Base-by-base conservation (phyloP, 257 asterid species). In the Fraxinus pennsylvanica region DNA sequence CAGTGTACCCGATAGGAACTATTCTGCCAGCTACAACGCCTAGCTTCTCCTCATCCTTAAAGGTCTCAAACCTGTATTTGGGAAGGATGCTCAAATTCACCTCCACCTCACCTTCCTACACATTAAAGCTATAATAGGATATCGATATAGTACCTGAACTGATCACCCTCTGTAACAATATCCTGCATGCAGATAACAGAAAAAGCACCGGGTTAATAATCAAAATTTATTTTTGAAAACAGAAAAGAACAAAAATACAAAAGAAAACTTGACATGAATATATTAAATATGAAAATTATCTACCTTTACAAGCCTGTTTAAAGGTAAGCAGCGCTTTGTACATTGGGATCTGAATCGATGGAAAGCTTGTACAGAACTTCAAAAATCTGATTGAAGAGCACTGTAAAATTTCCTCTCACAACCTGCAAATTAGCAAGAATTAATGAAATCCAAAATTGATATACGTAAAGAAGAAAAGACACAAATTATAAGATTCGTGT, bases 251-350 rank as follows among this genome's bases (percentile, higher is more conserved):
- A 73, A 57, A 66, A 47, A 43, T 19, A 39, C 9, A 27, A 76
- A 30, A 43, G 10, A 21, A 30, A 27, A 39, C 76, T 33, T 22
- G 76, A 68, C 50, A 43, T 10, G 50, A 43, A 43, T 43, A 10
- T 43, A 12, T 17, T 10, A 4, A 12, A 43, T 43, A 29, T 54
- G 9, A 38, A 68, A 72, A 47, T 68, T 12, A 5, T 25, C 74
- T 73, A 92, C 99, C 96, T 96, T 96, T 72, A 96, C 99, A 84
- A 96, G 98, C 74, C 97, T 92, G 81, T 93, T 98, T 76, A 96
- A 87, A 93, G 99, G 90, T 92, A 97, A 72, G 99, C 99, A 86
- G 99, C 98, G 91, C 98, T 96, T 84, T 96, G 99, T 74, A 96
- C 99, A 86, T 88, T 96, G 87, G 98, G 85, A 89, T 92, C 98